Percentiles rank a stretch among this genome's conserved stretches.
Evolutionary conservation across 208 protist species (phyloP).

Genomic region (Endotrypanum monterogeii): DNA sequence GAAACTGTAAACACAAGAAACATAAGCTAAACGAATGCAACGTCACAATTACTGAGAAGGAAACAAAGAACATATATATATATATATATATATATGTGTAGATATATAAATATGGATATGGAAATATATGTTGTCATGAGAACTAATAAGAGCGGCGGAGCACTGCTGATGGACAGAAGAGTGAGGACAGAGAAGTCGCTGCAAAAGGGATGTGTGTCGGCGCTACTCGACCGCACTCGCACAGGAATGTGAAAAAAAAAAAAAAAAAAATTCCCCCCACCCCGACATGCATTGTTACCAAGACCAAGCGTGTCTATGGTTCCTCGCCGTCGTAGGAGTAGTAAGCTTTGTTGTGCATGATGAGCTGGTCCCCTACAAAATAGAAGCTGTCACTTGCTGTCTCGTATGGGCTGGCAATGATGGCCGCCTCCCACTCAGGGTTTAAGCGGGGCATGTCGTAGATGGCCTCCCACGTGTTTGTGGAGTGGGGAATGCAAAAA

Average conservation of each 20-base stretch:
- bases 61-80: too few relatives aligned
- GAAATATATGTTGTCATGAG: too few relatives aligned
- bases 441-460: slow-evolving; percentile 94
- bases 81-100: too few relatives aligned
- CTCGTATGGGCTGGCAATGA: slow-evolving; percentile 90
- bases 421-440: slow-evolving; percentile 82
- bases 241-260: too few relatives aligned
- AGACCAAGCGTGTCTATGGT: background rate
- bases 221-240: background rate
- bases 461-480: slow-evolving; percentile 95
- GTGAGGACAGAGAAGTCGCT: background rate
- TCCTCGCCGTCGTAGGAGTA: slow-evolving; percentile 72
- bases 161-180: background rate
- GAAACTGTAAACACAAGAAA: too few relatives aligned
- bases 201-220: background rate
- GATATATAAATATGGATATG: too few relatives aligned
- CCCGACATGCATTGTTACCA: background rate
- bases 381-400: slow-evolving; percentile 96
- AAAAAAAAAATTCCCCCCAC: background rate
- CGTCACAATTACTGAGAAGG: too few relatives aligned
- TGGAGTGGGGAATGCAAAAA: slow-evolving; percentile 96
- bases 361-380: slow-evolving; percentile 92
- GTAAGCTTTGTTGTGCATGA: slow-evolving; percentile 97
- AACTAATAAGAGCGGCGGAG: background rate
- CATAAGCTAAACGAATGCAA: too few relatives aligned